Evolutionary conservation across 176 grass and related monocot genomes (phyloP).

Genomic region (Aegilops speltoides): DNA sequence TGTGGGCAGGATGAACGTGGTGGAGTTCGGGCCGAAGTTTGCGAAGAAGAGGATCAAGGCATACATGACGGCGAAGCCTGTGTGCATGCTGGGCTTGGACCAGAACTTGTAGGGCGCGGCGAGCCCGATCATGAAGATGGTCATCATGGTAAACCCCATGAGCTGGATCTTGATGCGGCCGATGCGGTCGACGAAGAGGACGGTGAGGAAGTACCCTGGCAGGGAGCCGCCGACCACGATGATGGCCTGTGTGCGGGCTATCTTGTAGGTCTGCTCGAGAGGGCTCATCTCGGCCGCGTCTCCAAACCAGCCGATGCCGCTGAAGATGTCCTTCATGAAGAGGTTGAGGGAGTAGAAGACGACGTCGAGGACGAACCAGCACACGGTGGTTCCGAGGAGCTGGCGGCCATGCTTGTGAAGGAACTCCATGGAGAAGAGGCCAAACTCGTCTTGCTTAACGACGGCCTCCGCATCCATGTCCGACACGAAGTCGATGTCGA

Average conservation of each 20-base stretch:
- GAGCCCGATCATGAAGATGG: too few relatives aligned
- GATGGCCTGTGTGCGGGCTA: neutral
- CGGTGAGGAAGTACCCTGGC: constrained; percentile 19
- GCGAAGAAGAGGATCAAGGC: too few relatives aligned
- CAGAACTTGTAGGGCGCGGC: too few relatives aligned
- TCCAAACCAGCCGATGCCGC: neutral
- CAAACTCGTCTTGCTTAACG: neutral
- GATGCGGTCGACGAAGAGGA: constrained; percentile 15
- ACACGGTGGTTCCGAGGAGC: neutral
- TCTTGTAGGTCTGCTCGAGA: neutral
- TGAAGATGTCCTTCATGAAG: constrained; percentile 38
- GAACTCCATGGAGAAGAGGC: neutral
- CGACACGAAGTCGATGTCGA: neutral
- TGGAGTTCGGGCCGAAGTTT: too few relatives aligned
- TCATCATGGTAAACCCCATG: too few relatives aligned
- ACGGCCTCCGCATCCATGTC: neutral
- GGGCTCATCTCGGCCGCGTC: neutral
- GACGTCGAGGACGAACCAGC: constrained; percentile 14
- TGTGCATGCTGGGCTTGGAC: too few relatives aligned
- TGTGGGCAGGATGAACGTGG: too few relatives aligned
- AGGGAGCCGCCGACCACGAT: constrained; percentile 15
- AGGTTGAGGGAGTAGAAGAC: constrained; percentile 14
- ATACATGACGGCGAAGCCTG: too few relatives aligned
- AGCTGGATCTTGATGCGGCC: constrained; percentile 34
- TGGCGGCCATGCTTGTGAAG: neutral